Evolutionary conservation across 164 flowering plant species (phyloP).

Genomic region (Vitis rotundifolia): DNA sequence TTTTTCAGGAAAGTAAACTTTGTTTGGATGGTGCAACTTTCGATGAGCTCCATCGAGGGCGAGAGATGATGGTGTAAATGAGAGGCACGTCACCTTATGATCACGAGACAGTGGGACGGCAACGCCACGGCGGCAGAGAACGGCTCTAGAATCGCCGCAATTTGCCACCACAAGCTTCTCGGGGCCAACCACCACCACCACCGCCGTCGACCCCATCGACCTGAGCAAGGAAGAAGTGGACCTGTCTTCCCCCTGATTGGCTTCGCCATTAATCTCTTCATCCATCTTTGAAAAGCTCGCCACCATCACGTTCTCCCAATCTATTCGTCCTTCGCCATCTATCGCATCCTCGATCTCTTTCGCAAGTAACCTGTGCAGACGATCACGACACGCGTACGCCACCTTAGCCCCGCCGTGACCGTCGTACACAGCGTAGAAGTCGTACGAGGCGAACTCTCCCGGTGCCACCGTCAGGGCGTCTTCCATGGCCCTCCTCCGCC

Average conservation of each 20-base stretch:
- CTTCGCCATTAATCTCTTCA: slow-evolving; percentile 19
- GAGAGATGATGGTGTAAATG: neutral
- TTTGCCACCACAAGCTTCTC: slow-evolving; percentile 36
- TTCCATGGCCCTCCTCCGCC: slow-evolving; percentile 41
- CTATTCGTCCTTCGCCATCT: slow-evolving; percentile 3
- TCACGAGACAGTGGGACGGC: slow-evolving; percentile 36
- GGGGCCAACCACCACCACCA: slow-evolving; percentile 30
- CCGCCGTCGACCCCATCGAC: slow-evolving; percentile 31
- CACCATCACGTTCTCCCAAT: slow-evolving; percentile 34
- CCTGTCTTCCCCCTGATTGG: neutral
- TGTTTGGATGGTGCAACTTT: no score
- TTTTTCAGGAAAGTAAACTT: no score
- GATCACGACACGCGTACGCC: slow-evolving; percentile 25
- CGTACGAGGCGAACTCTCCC: slow-evolving; percentile 8
- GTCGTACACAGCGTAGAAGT: slow-evolving; percentile 35
- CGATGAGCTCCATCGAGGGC: neutral
- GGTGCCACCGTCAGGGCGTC: slow-evolving; percentile 30
- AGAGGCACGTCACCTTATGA: slow-evolving; percentile 28
- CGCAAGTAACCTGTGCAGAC: slow-evolving; percentile 26
- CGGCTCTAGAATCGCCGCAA: slow-evolving; percentile 38
- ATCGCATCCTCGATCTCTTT: slow-evolving; percentile 9
- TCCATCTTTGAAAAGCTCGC: slow-evolving; percentile 32
- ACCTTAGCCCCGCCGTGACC: slow-evolving; percentile 34
- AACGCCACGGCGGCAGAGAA: slow-evolving; percentile 27
- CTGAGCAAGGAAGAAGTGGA: neutral